Percentiles rank a stretch among this genome's conserved stretches.
Evolutionary conservation across 192 early-diverging fungal species (phyloP).

Genomic region (Backusella mclennaniae): DNA sequence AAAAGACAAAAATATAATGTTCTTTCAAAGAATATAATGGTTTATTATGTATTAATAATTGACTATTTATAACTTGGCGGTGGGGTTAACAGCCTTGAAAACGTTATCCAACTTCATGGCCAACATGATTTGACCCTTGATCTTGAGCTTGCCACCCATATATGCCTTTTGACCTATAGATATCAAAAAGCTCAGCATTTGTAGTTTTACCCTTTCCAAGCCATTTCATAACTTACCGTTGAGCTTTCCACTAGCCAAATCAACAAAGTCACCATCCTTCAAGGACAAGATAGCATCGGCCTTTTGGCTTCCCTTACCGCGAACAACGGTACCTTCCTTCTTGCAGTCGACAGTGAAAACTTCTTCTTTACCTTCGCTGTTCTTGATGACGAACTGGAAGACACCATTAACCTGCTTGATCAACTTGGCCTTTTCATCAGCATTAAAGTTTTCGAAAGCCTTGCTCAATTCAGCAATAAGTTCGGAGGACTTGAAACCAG

Average conservation of each 20-base stretch:
- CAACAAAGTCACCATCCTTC: conserved; percentile 81
- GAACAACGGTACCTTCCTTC: conserved; percentile 61
- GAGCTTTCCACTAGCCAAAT: conserved; percentile 78
- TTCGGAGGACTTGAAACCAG: conserved; percentile 73
- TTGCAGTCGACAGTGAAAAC: conserved; percentile 89
- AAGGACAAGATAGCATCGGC: conserved; percentile 76
- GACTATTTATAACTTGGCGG: conserved; percentile 57
- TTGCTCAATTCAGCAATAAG: conserved; percentile 73
- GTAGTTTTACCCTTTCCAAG: neutral
- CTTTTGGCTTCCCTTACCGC: conserved; percentile 54
- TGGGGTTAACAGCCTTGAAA: conserved; percentile 54
- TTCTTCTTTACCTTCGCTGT: conserved; percentile 62
- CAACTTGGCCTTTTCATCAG: conserved; percentile 56
- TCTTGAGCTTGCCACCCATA: conserved; percentile 90
- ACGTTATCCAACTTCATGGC: conserved; percentile 70
- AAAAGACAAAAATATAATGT: neutral
- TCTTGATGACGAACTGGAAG: conserved; percentile 87
- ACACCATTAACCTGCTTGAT: conserved; percentile 78
- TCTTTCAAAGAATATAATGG: neutral
- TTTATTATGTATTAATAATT: neutral
- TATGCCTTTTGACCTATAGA: conserved; percentile 79
- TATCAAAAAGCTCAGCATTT: neutral
- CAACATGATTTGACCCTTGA: conserved; percentile 75
- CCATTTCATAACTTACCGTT: conserved; percentile 58
- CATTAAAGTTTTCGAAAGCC: conserved; percentile 52